A percentile compares a stretch with the other conserved stretches of the same genome.
phyloP scores from a whole-genome alignment of 345 rosid genomes.

The Atalantia buxifolia region DNA sequence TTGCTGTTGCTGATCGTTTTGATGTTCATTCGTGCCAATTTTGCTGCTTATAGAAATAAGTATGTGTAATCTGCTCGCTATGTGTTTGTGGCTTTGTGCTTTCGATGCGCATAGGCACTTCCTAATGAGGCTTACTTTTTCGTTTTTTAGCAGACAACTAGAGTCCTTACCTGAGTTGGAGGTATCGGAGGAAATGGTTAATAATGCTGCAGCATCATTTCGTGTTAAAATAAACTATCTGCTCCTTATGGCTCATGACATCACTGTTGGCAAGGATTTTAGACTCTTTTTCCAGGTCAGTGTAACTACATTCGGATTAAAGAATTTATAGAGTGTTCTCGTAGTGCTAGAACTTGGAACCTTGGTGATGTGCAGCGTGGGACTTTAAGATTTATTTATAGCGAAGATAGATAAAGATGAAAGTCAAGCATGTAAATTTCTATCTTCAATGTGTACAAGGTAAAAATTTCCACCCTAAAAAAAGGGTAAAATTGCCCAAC shows the following conservation, averaged over 20 bases:
- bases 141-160: conserved; percentile 30
- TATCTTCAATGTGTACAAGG: background rate
- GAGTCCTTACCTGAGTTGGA: conserved; percentile 45
- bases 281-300: conserved; percentile 51
- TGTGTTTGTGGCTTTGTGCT: background rate
- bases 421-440: background rate
- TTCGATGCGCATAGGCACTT: background rate
- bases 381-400: background rate
- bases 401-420: background rate
- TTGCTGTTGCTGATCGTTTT: conserved; percentile 56
- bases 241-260: conserved; percentile 59
- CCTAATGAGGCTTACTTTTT: background rate
- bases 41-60: conserved; percentile 59
- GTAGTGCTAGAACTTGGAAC: background rate
- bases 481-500: background rate
- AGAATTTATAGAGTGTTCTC: background rate
- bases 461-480: background rate
- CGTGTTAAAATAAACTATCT: conserved; percentile 52
- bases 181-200: conserved; percentile 61
- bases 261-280: conserved; percentile 60
- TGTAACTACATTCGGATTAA: background rate
- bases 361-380: background rate
- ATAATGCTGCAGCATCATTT: conserved; percentile 52
- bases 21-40: conserved; percentile 53
- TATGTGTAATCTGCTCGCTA: conserved; percentile 16